phyloP scores from a whole-genome alignment of 306 rosid genomes.

The Vachellia pachyceras region DNA sequence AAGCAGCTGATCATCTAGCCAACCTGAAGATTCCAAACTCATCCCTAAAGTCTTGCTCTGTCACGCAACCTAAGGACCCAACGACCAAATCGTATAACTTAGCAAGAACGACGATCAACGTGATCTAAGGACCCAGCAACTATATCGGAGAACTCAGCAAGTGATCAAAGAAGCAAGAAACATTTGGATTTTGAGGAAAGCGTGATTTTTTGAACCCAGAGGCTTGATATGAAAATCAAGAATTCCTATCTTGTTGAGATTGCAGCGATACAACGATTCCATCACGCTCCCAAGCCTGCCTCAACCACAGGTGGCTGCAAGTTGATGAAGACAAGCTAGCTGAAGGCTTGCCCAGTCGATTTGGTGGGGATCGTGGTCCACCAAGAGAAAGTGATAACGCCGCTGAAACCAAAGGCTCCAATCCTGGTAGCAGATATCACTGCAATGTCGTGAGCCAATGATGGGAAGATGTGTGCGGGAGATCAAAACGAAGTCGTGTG shows the following conservation, averaged over 20 bases:
- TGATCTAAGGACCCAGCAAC: too few species aligned
- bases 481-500: too few species aligned
- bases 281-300: conserved; percentile 45
- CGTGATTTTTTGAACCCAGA: too few species aligned
- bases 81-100: too few species aligned
- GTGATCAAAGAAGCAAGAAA: too few species aligned
- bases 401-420: conserved; percentile 32
- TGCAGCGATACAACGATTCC: conserved; percentile 57
- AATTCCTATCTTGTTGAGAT: conserved; percentile 1
- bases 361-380: conserved; percentile 43
- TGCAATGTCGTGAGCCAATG: conserved; percentile 35
- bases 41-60: not conserved
- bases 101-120: too few species aligned
- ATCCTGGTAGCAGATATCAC: conserved; percentile 30
- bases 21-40: not conserved
- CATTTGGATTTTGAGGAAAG: too few species aligned
- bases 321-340: conserved; percentile 47
- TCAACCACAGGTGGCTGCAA: conserved; percentile 4
- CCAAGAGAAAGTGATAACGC: conserved; percentile 2
- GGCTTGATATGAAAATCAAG: too few species aligned
- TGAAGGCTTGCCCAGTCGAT: conserved; percentile 31
- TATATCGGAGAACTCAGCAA: too few species aligned
- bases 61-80: too few species aligned
- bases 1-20: conserved; percentile 49
- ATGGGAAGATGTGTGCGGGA: conserved; percentile 30